Evolutionary conservation across 768 basidiomycete genomes (phyloP).

Genomic region (Dictyophora rubrovolvata): DNA sequence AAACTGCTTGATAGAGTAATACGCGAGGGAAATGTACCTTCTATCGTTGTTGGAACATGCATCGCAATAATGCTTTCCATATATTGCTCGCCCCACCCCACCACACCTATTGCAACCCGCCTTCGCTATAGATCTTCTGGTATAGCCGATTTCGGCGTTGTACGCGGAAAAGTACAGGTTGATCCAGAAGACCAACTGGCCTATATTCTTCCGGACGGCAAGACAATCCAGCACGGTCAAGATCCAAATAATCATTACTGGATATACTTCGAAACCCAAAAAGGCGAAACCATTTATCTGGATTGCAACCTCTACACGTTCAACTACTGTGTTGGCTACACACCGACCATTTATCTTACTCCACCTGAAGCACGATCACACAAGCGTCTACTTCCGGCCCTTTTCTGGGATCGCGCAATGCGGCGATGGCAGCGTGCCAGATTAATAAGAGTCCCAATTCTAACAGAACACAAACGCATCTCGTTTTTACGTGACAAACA

Average conservation of each 20-base stretch:
- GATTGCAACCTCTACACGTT: constrained; percentile 34
- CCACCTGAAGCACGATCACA: constrained; percentile 2
- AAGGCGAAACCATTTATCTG: constrained; percentile 31
- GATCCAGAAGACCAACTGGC: constrained; percentile 26
- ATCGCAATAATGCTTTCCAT: constrained; percentile 28
- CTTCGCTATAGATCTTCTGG: constrained; percentile 28
- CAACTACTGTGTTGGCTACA: constrained; percentile 26
- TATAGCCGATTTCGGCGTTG: constrained; percentile 37
- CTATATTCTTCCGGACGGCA: constrained; percentile 17
- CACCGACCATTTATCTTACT: constrained; percentile 12
- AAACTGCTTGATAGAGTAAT: constrained; percentile 20
- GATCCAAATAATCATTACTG: constrained; percentile 30
- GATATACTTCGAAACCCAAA: constrained; percentile 36
- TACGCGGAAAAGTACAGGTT: constrained; percentile 25
- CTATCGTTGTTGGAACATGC: constrained; percentile 22
- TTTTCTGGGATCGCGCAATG: constrained; percentile 8
- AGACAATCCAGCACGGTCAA: constrained; percentile 14
- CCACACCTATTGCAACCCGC: constrained; percentile 20
- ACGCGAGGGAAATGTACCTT: constrained; percentile 24
- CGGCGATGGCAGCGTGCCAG: not conserved
- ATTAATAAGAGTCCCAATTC: not conserved
- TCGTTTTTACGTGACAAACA: constrained; percentile 6
- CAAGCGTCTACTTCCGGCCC: constrained; percentile 10
- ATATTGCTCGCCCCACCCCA: constrained; percentile 16
- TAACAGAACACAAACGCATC: constrained; percentile 3